Conservation (phyloP, 1,284 basidiomycete genomes). For the Sporisorium graminicola region DNA sequence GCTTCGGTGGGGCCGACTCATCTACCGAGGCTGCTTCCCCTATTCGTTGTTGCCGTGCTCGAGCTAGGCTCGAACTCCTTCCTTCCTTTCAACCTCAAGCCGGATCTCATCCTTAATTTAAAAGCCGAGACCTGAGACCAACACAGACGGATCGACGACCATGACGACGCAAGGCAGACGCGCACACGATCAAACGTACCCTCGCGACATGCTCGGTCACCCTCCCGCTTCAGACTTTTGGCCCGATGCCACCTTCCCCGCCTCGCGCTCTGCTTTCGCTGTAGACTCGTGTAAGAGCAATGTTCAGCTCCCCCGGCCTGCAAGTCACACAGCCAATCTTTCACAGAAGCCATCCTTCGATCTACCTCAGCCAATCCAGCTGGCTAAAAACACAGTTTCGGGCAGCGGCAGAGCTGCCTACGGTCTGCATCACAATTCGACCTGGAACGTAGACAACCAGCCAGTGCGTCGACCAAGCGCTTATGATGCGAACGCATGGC, state of each 20-base stretch:
- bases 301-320: constrained; percentile 1
- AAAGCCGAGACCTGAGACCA: neutral
- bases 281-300: constrained; percentile 15
- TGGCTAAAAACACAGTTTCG: constrained; percentile 4
- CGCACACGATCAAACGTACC: neutral
- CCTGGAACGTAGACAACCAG: constrained; percentile 3
- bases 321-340: neutral
- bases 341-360: constrained; percentile 6
- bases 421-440: neutral
- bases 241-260: neutral
- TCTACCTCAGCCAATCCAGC: constrained; percentile 4
- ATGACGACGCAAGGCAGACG: neutral
- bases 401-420: neutral
- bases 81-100: neutral
- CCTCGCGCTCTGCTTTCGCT: constrained; percentile 6
- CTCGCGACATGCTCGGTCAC: constrained; percentile 5
- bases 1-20: neutral
- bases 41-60: neutral
- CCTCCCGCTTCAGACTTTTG: constrained; percentile 8
- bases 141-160: neutral
- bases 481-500: constrained; percentile 13
- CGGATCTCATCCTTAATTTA: neutral
- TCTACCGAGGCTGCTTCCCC: neutral
- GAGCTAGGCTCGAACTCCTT: neutral
- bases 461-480: neutral